Evolutionary conservation across 768 basidiomycete species (phyloP), one percentile per base, ranked within the genome.

Genomic region (Crepidotus variabilis): DNA sequence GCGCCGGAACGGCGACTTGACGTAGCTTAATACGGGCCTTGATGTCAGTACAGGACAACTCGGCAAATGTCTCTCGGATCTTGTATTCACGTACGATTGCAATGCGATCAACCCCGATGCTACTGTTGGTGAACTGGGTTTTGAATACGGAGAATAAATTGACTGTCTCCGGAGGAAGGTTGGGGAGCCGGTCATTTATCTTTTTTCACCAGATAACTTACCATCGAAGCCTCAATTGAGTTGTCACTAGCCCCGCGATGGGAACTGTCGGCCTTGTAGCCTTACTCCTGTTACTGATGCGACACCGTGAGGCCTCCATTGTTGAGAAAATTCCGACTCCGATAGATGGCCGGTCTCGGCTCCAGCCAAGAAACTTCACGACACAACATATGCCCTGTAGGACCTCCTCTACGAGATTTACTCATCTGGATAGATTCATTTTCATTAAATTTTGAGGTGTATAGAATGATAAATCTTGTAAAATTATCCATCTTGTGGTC

Each of bases 11-110:
- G 56, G 56, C 10, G 32, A 52, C 6, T 18, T 54, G 20, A 53
- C 52, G 2, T 52, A 57, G 45, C 21, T 53, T 28, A 53, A 23
- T n/a, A 52, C 56, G 7, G 56, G 56, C 3, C 47, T 57, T 21
- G 51, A 53, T 14, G 49, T 57, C 9, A 28, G 52, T 28, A 5
- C 39, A 14, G 13, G 18, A 43, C 5, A 43, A 43, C 13, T 43
- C 13, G 39, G 11, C 5, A 14, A 16, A 14, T 43, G 39, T 43
- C 5, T 11, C 13, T 14, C 13, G 5, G 39, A 43, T 5, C 13
- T 43, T 3, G 18, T 5, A 43, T 4, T 43, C 5, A 18, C 6
- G 5, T 23, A 3, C 21, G 22, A 28, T 14, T 5, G 47, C 13
- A 7, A 2, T 14, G 2, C 3, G 4, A 7, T 49, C 13, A 2